Evolutionary conservation across 495 filamentous ascomycete genomes (phyloP).

Genomic region (Aspergillus sclerotioniger): DNA sequence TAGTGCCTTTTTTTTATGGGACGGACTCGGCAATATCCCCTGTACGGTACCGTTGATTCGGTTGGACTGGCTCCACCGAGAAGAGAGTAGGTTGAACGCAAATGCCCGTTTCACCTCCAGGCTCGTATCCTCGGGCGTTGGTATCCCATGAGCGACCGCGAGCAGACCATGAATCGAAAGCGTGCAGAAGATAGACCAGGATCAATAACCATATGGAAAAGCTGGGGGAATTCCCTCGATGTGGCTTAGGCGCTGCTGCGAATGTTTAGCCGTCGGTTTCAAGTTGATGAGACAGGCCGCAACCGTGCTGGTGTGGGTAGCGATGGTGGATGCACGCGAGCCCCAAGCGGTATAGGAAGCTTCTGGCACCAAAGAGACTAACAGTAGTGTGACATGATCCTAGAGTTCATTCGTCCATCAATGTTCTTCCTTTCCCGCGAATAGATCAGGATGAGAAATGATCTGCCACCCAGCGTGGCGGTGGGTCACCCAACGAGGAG

Average conservation of each 20-base stretch:
- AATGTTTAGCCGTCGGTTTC: not conserved
- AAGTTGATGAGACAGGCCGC: not conserved
- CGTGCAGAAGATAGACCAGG: not conserved
- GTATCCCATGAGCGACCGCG: not conserved
- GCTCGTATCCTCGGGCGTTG: not conserved
- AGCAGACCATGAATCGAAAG: not conserved
- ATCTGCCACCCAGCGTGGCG: not conserved
- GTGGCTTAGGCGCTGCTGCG: not conserved
- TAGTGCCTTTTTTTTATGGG: constrained; percentile 2
- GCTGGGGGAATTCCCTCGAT: not conserved
- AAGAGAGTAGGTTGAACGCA: not conserved
- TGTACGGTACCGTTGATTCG: constrained; percentile 1
- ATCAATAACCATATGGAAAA: not conserved
- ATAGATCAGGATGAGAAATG: not conserved
- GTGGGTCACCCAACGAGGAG: not conserved
- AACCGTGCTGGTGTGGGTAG: not conserved
- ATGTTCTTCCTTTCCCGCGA: not conserved
- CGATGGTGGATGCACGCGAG: not conserved
- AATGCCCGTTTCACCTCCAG: not conserved
- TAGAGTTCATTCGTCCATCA: not conserved
- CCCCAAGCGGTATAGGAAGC: not conserved
- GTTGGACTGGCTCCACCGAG: not conserved
- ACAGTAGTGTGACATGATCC: not conserved
- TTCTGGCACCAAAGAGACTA: not conserved
- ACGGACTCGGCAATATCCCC: constrained; percentile 1